A percentile compares a stretch with the other conserved stretches of the same genome.
Conservation (phyloP, 371 early-diverging fungal genomes). For the Actinomortierella wolfii region DNA sequence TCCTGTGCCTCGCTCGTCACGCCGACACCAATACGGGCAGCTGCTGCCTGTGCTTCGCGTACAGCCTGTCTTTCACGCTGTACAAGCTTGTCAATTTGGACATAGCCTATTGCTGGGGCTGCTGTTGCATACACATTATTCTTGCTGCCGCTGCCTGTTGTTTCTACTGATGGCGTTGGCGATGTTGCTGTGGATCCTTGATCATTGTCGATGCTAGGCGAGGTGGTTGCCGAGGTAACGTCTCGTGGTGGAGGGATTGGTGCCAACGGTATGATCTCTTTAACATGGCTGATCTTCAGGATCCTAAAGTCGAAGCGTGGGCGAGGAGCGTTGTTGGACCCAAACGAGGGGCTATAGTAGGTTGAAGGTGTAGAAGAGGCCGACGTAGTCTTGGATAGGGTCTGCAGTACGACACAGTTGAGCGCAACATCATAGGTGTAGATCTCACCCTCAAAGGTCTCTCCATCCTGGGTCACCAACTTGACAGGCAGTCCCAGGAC, state of each 20-base stretch:
- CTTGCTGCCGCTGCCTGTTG: constrained; percentile 6
- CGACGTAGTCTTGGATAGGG: constrained; percentile 34
- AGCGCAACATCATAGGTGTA: constrained; percentile 66
- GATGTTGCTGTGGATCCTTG: too few relatives aligned
- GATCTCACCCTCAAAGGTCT: constrained; percentile 63
- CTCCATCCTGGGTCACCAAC: constrained; percentile 59
- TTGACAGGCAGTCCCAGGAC: constrained; percentile 57
- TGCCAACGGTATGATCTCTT: constrained; percentile 51
- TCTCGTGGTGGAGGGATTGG: too few relatives aligned
- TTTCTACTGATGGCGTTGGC: not conserved
- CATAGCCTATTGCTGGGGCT: constrained; percentile 46
- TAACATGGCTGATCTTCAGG: constrained; percentile 63
- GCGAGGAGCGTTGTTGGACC: constrained; percentile 24
- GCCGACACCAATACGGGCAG: constrained; percentile 80
- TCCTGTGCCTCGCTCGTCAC: constrained; percentile 78
- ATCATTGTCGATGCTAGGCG: too few relatives aligned
- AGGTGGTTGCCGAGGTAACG: too few relatives aligned
- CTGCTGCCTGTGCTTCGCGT: constrained; percentile 58
- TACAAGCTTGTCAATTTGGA: constrained; percentile 63
- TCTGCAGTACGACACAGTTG: constrained; percentile 72
- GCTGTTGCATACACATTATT: constrained; percentile 34
- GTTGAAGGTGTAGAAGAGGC: constrained; percentile 17
- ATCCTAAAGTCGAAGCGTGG: constrained; percentile 55
- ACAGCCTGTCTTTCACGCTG: constrained; percentile 66
- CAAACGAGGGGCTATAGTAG: constrained; percentile 31